A percentile compares a stretch with the other conserved stretches of the same genome.
phyloP scores from a whole-genome alignment of 2,329 filamentous ascomycete species.

The Alternaria sp. region DNA sequence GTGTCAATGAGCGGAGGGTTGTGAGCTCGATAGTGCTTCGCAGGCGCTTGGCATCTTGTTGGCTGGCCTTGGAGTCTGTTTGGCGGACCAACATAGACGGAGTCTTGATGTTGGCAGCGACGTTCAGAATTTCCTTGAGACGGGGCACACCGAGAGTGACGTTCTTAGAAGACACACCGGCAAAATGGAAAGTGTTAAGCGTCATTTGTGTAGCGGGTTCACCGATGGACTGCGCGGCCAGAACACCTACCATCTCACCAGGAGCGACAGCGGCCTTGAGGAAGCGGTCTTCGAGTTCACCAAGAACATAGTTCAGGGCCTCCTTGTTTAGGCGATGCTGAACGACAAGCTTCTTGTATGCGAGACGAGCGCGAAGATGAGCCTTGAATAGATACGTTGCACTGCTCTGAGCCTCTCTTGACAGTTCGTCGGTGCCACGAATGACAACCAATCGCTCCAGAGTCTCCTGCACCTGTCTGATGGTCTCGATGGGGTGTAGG shows the following conservation, averaged over 20 bases:
- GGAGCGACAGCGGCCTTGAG: constrained; percentile 84
- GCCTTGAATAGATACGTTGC: constrained; percentile 93
- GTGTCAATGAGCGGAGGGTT: constrained; percentile 87
- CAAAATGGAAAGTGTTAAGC: constrained; percentile 99
- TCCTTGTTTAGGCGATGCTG: constrained; percentile 86
- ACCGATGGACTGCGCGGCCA: constrained; percentile 97
- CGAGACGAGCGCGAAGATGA: constrained; percentile 83
- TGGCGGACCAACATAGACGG: constrained; percentile 95
- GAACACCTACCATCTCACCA: constrained; percentile 97
- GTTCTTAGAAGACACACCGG: constrained; percentile 99
- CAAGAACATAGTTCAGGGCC: constrained; percentile 89
- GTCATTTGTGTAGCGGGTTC: constrained; percentile 99
- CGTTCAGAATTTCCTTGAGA: constrained; percentile 98
- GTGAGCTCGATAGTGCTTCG: constrained; percentile 94
- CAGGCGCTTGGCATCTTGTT: constrained; percentile 83
- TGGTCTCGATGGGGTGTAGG: constrained; percentile 84
- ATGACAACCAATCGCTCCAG: constrained; percentile 83
- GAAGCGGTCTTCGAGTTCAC: constrained; percentile 89
- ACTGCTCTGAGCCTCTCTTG: constrained; percentile 83
- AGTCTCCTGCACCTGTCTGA: constrained; percentile 77
- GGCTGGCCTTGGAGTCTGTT: constrained; percentile 64
- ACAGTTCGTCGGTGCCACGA: constrained; percentile 82
- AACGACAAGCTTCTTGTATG: constrained; percentile 90
- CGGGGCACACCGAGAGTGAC: constrained; percentile 98
- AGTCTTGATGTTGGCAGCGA: constrained; percentile 98